Evolutionary conservation across 306 rosid genomes (phyloP), one percentile per base, ranked within the genome.

Genomic region (Cicer pinnatifidum): DNA sequence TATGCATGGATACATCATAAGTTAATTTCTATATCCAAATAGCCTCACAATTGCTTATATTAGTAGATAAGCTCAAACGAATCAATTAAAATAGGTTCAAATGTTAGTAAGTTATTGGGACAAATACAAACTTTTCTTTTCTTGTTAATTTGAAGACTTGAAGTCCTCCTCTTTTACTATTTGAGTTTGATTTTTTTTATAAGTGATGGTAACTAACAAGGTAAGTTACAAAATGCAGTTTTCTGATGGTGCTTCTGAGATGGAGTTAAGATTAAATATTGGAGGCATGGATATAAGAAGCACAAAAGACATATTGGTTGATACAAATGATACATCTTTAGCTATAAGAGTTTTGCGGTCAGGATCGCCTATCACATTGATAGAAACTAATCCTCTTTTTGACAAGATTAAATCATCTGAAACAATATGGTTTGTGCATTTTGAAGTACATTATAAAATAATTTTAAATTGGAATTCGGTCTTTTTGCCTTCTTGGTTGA

Each of bases 321-420:
- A 94, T 77, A 78, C 88, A 78, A 75, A 86, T 19, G 88, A 80
- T 63, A 50, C 86, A 37, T 87, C 96, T 62, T 88, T 94, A 58
- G 77, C 77, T 38, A 69, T 94, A 68, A 86, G 70, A 80, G 89
- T 84, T n/a, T 85, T 61, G 79, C 61, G 80, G 28, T 77, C 81
- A 54, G 97, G 93, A 56, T 87, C 91, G 57, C 78, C 75, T 8
- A 20, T 82, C 73, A 91, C 96, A n/a, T 85, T 91, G 41, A 76
- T 91, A 63, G 90, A 91, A 75, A 88, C 95, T 16, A 76, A 82
- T 84, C 79, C 81, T 15, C 89, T 91, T 65, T 94, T 91, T 80
- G 96, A 84, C 67, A 86, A 75, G 83, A 88, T 94, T 81, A 88
- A 89, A 86, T 88, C 99, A 70, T 75, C 91, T 17, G 96, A 94